Conservation (phyloP, 2,329 filamentous ascomycete species). For the Monilinia laxa region DNA sequence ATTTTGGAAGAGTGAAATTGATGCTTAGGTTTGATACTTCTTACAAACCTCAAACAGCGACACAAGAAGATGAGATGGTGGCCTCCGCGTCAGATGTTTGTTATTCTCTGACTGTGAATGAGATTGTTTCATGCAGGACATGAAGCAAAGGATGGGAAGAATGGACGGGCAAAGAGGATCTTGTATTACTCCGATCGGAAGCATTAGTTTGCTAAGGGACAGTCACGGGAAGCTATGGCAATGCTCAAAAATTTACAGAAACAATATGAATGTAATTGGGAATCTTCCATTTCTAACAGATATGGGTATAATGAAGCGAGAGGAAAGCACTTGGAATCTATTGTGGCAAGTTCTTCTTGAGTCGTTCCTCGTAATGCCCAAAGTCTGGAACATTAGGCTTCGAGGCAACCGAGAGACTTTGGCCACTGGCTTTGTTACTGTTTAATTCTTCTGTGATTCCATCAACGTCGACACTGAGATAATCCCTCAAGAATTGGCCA, state of each 20-base stretch:
- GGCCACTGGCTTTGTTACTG: conserved; percentile 13
- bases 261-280: neutral
- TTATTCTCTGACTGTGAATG: conserved; percentile 6
- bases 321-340: conserved; percentile 4
- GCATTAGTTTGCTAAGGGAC: conserved; percentile 22
- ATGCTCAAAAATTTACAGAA: neutral
- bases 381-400: conserved; percentile 9
- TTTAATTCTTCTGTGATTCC: conserved; percentile 66
- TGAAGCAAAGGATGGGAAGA: neutral
- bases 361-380: conserved; percentile 21
- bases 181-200: conserved; percentile 21
- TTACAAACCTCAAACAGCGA: conserved; percentile 20
- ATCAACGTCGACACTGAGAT: conserved; percentile 77
- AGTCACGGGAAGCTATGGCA: conserved; percentile 11
- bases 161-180: conserved; percentile 8
- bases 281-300: conserved; percentile 10
- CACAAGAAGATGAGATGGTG: conserved; percentile 15
- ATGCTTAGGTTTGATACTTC: conserved; percentile 13
- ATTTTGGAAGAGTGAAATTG: conserved; percentile 6
- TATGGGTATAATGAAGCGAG: conserved; percentile 9
- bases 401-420: neutral
- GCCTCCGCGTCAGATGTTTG: conserved; percentile 15
- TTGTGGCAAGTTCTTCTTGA: conserved; percentile 23
- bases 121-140: conserved; percentile 20
- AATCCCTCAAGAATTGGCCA: conserved; percentile 75